Percentiles rank a stretch among this genome's conserved stretches.
Conservation (phyloP, 768 basidiomycete genomes). For the Xanthoconium purpureum region DNA sequence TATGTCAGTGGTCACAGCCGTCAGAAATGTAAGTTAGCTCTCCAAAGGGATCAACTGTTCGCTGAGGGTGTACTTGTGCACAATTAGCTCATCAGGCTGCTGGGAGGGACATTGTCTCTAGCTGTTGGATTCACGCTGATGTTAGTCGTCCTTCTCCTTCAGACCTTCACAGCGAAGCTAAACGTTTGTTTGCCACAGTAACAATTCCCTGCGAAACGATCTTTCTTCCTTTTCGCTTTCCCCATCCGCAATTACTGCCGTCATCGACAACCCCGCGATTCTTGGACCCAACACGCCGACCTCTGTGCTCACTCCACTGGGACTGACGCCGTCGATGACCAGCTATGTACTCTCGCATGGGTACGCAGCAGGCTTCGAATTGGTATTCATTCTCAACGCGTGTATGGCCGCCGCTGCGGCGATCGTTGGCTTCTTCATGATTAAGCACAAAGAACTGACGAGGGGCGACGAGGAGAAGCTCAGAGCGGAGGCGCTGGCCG, state of each 20-base stretch:
- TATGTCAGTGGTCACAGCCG: conserved; percentile 74
- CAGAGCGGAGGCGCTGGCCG: conserved; percentile 37
- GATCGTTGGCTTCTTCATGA: conserved; percentile 55
- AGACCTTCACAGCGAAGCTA: background rate
- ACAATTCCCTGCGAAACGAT: conserved; percentile 45
- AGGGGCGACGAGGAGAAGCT: conserved; percentile 53
- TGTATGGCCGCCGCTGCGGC: conserved; percentile 51
- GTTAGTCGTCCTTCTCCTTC: conserved; percentile 27
- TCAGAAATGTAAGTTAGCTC: conserved; percentile 48
- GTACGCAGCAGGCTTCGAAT: conserved; percentile 55
- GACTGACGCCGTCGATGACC: conserved; percentile 38
- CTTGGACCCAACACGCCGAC: conserved; percentile 33
- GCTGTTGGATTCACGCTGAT: conserved; percentile 61
- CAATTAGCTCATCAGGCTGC: conserved; percentile 57
- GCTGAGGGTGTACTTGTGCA: background rate
- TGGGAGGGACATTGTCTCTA: conserved; percentile 68
- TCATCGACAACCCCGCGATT: conserved; percentile 49
- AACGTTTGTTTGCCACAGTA: conserved; percentile 21
- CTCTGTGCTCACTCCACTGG: conserved; percentile 30
- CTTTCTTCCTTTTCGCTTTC: conserved; percentile 41
- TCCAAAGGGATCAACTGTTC: background rate
- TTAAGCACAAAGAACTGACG: conserved; percentile 58
- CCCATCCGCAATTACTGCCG: conserved; percentile 35
- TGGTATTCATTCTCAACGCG: conserved; percentile 61
- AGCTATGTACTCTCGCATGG: conserved; percentile 44